Evolutionary conservation across 2,329 filamentous ascomycete genomes (phyloP).

Genomic region (Phyllosticta citriasiana): DNA sequence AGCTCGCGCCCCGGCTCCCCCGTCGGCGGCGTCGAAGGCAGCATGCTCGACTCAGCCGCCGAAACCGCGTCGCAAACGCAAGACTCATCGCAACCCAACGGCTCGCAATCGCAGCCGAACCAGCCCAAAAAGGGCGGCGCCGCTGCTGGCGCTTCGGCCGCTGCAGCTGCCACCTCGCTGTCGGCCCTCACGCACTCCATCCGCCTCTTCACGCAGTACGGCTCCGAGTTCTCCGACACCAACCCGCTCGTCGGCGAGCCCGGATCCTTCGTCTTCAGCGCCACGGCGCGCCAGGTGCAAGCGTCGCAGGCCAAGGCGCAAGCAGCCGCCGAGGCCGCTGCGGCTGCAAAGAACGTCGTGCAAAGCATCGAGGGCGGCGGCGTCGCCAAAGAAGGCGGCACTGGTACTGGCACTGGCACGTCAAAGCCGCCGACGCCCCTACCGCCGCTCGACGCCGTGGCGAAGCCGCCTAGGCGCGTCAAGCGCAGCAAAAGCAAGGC

Average conservation of each 20-base stretch:
- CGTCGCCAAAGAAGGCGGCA: background rate
- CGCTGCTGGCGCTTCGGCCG: background rate
- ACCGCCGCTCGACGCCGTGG: slow-evolving; percentile 1
- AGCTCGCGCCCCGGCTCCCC: slow-evolving; percentile 29
- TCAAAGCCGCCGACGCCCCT: background rate
- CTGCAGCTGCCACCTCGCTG: slow-evolving; percentile 18
- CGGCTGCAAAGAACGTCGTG: slow-evolving; percentile 18
- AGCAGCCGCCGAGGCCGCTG: slow-evolving; percentile 20
- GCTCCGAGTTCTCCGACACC: slow-evolving; percentile 55
- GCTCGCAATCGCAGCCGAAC: background rate
- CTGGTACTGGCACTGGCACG: background rate
- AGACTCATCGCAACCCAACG: slow-evolving; percentile 1
- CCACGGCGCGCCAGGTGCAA: slow-evolving; percentile 32
- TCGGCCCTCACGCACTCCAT: slow-evolving; percentile 35
- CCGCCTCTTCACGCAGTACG: slow-evolving; percentile 42
- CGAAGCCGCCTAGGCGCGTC: slow-evolving; percentile 20
- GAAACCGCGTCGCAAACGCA: slow-evolving; percentile 15
- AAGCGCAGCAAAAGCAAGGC: slow-evolving; percentile 31
- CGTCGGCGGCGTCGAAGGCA: slow-evolving; percentile 18
- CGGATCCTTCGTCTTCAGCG: slow-evolving; percentile 49
- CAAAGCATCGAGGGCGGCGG: slow-evolving; percentile 6
- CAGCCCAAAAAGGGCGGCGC: background rate
- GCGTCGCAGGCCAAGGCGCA: slow-evolving; percentile 26
- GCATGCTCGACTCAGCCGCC: slow-evolving; percentile 17
- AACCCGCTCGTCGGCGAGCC: slow-evolving; percentile 54